phyloP scores from a whole-genome alignment of 805 yeast genomes.

The Metschnikowia cerradonensis region DNA sequence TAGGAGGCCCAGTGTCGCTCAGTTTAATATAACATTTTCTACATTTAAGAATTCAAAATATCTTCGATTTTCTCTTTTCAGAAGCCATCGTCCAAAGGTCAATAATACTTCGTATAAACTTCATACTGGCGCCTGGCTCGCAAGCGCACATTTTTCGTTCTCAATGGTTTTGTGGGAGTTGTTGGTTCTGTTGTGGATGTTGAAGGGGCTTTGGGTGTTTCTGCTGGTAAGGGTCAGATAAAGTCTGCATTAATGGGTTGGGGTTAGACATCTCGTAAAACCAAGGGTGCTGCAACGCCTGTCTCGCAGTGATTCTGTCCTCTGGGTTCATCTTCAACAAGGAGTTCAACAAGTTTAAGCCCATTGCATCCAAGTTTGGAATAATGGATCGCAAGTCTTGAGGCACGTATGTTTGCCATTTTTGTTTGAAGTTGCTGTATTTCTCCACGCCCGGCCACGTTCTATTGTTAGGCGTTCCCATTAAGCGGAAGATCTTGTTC shows the following conservation, averaged over 20 bases:
- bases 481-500: slow-evolving; percentile 80
- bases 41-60: not conserved
- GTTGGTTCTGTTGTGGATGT: slow-evolving; percentile 4
- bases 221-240: slow-evolving; percentile 29
- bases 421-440: slow-evolving; percentile 79
- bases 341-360: slow-evolving; percentile 60
- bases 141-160: not conserved
- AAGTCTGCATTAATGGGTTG: slow-evolving; percentile 28
- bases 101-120: not conserved
- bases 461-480: slow-evolving; percentile 95
- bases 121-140: not conserved
- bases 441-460: slow-evolving; percentile 97
- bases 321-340: slow-evolving; percentile 61
- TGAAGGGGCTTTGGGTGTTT: slow-evolving; percentile 4
- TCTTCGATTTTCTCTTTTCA: not conserved
- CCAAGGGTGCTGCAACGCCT: slow-evolving; percentile 71
- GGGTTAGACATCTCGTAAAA: slow-evolving; percentile 64
- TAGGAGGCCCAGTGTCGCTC: slow-evolving; percentile 14
- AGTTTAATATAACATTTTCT: slow-evolving; percentile 7
- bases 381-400: slow-evolving; percentile 74
- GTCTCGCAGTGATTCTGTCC: slow-evolving; percentile 56
- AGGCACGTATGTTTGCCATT: slow-evolving; percentile 81
- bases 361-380: slow-evolving; percentile 66
- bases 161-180: slow-evolving; percentile 3
- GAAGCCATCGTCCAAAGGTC: not conserved